A percentile compares a stretch with the other conserved stretches of the same genome.
These are phyloP conservation scores for Heimioporus sp. DNA, from an alignment of 768 basidiomycete genomes.

Conservation along the genomic window DNA sequence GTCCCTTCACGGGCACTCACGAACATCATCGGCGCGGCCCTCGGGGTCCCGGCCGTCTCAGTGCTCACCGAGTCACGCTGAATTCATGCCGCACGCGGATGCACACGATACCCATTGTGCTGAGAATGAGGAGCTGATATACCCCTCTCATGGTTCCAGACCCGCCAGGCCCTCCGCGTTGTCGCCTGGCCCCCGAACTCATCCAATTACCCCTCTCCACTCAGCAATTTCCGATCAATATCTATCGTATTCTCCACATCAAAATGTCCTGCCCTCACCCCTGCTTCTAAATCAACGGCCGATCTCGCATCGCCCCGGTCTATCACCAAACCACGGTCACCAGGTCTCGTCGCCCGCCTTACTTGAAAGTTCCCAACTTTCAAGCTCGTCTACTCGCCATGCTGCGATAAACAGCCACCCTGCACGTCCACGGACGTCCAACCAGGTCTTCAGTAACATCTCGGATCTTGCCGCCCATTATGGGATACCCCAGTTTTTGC, in stretches of 20 bases:
- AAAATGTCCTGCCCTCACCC: slow-evolving; percentile 44
- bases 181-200: slow-evolving; percentile 39
- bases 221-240: slow-evolving; percentile 50
- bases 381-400: slow-evolving; percentile 53
- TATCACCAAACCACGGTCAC: slow-evolving; percentile 38
- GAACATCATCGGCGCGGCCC: slow-evolving; percentile 30
- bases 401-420: slow-evolving; percentile 51
- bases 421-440: slow-evolving; percentile 67
- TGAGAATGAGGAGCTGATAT: slow-evolving; percentile 47
- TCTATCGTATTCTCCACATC: slow-evolving; percentile 31
- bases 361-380: slow-evolving; percentile 55
- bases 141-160: slow-evolving; percentile 48
- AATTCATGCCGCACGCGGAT: slow-evolving; percentile 19
- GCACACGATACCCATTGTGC: slow-evolving; percentile 22
- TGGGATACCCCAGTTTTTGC: slow-evolving; percentile 74
- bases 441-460: slow-evolving; percentile 59
- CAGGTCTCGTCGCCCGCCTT: slow-evolving; percentile 35
- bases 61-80: slow-evolving; percentile 22
- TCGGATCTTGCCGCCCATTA: slow-evolving; percentile 73
- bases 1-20: slow-evolving; percentile 25
- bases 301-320: slow-evolving; percentile 38
- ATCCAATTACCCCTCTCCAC: slow-evolving; percentile 26
- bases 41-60: slow-evolving; percentile 19
- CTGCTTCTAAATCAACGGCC: slow-evolving; percentile 45
- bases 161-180: slow-evolving; percentile 48